Conservation (phyloP, 2,329 filamentous ascomycete species). For the Talaromyces sp. region DNA sequence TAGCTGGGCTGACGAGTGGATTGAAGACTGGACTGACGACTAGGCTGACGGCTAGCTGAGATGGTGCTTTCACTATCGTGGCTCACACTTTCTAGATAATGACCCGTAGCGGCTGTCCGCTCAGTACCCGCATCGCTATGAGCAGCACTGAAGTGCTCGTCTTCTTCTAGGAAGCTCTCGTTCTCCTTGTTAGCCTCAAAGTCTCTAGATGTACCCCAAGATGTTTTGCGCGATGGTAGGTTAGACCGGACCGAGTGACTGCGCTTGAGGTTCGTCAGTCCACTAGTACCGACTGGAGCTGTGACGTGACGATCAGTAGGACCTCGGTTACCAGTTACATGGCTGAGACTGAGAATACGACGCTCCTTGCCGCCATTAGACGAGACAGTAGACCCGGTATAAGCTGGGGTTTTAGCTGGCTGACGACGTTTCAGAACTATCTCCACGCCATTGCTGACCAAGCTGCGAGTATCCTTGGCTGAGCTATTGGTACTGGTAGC, state of each 20-base stretch:
- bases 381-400: constrained; percentile 44
- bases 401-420: constrained; percentile 40
- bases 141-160: constrained; percentile 46
- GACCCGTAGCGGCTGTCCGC: constrained; percentile 45
- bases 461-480: constrained; percentile 37
- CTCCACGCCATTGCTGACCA: constrained; percentile 44
- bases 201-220: constrained; percentile 59
- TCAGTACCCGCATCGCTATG: constrained; percentile 54
- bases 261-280: constrained; percentile 63
- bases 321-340: constrained; percentile 73
- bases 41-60: constrained; percentile 41
- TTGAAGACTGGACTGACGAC: constrained; percentile 21
- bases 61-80: constrained; percentile 34
- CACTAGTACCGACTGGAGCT: constrained; percentile 34
- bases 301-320: constrained; percentile 33
- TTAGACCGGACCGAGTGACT: constrained; percentile 75
- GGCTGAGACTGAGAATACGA: constrained; percentile 84
- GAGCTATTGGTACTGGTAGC: constrained; percentile 34
- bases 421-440: constrained; percentile 54
- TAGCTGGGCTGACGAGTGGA: constrained; percentile 41
- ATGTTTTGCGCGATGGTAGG: constrained; percentile 62
- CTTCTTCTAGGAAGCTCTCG: constrained; percentile 60
- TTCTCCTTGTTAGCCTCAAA: constrained; percentile 60
- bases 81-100: constrained; percentile 44
- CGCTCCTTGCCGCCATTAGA: constrained; percentile 58